Conservation (phyloP, 345 rosid genomes). For the Clarkia xantiana region DNA sequence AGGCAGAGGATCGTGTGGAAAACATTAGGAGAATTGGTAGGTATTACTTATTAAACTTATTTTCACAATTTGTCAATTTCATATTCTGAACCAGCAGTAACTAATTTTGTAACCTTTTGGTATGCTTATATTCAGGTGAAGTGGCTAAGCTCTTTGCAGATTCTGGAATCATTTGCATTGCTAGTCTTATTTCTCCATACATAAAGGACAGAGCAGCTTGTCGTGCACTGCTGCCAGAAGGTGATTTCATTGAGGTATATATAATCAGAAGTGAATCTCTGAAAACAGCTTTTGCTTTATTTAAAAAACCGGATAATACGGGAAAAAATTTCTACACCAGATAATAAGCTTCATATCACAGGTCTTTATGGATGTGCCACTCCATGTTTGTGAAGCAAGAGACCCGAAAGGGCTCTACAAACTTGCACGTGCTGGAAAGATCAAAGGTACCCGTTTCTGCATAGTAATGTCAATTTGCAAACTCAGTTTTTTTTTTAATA, state of each 20-base stretch:
- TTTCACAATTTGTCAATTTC: background rate
- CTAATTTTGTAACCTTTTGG: background rate
- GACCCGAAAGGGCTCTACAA: constrained; percentile 78
- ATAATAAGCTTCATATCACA: constrained; percentile 4
- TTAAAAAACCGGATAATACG: no score
- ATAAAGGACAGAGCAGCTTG: constrained; percentile 52
- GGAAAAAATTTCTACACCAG: no score
- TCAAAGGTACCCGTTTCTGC: constrained; percentile 34
- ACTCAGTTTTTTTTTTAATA: no score
- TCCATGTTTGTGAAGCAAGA: constrained; percentile 58
- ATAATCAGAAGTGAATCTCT: no score
- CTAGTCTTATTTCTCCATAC: constrained; percentile 68
- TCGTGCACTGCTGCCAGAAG: constrained; percentile 49
- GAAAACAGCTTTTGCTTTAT: no score
- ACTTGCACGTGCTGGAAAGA: constrained; percentile 78
- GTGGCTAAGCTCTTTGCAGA: constrained; percentile 74
- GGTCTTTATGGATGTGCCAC: constrained; percentile 71
- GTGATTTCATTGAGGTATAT: constrained; percentile 62
- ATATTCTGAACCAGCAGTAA: background rate
- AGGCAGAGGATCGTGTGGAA: constrained; percentile 53
- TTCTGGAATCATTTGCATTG: constrained; percentile 64
- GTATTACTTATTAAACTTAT: background rate
- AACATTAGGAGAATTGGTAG: constrained; percentile 59
- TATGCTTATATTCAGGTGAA: constrained; percentile 37
- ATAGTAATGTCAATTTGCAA: background rate